Percentiles rank a stretch among this genome's conserved stretches.
Evolutionary conservation across 305 asterid species (phyloP).

Genomic region (Solanum chacoense): DNA sequence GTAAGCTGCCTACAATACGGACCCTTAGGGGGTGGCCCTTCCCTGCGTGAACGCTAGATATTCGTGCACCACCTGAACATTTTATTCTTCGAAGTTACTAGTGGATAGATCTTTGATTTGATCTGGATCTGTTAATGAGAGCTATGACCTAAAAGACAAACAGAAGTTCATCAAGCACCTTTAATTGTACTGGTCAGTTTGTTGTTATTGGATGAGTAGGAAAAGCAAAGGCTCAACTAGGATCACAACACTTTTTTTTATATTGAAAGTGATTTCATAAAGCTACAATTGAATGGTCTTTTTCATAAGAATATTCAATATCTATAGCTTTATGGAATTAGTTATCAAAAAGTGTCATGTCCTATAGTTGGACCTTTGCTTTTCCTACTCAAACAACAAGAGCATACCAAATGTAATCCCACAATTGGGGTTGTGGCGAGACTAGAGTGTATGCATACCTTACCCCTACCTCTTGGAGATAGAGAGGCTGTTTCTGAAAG

Average conservation of each 20-base stretch:
- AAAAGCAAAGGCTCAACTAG: background rate
- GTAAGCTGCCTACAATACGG: background rate
- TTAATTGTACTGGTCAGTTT: background rate
- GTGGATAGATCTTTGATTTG: background rate
- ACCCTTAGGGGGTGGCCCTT: background rate
- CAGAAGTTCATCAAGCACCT: background rate
- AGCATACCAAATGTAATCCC: background rate
- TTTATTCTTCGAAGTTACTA: background rate
- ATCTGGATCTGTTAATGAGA: background rate
- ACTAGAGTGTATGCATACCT: background rate
- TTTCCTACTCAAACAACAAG: background rate
- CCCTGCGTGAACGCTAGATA: background rate
- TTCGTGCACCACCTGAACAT: background rate
- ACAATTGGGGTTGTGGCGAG: background rate
- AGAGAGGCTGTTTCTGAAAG: background rate
- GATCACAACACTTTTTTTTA: background rate
- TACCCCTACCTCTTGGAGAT: background rate
- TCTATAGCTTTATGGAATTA: background rate
- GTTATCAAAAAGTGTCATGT: background rate
- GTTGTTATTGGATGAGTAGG: background rate
- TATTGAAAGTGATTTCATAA: background rate
- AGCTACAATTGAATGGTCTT: background rate
- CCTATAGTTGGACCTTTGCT: background rate
- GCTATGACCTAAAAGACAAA: background rate
- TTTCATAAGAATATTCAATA: background rate